Evolutionary conservation across 345 rosid genomes (phyloP), one percentile per base, ranked within the genome.

Genomic region (Tarenaya hassleriana): DNA sequence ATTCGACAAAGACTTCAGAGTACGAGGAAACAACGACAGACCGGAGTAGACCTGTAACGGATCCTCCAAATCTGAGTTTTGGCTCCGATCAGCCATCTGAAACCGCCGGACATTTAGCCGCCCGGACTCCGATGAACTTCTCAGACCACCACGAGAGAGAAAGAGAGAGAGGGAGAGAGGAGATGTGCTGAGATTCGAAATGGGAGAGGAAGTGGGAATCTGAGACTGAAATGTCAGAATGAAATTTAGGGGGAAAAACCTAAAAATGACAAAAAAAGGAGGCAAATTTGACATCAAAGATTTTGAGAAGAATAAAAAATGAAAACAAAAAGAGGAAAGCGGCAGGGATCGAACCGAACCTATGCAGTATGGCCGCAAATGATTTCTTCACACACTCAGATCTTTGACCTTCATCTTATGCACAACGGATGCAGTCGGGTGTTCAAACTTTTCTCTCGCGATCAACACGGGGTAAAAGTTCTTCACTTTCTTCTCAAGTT

Each of bases 21-120:
- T 74, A 8, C 81, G 74, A 34, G 78, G 77, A 44, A 84, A 82
- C 61, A 86, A 80, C n/a, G 89, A 63, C 31, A 82, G 73, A 3
- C 78, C 85, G 1, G 68, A 68, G 58, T 71, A 79, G 33, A 47
- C 71, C 16, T 50, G 73, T 10, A 90, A 63, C 4, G 94, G 88
- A 77, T 78, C 86, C 37, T 70, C 53, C 47, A 51, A 32, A 29
- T 33, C 50, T 29, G 71, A 60, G 16, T 18, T 42, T 37, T 37
- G 48, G 18, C 38, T 39, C 4, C 16, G 39, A 52, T 50, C 48
- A 44, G 18, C 7, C 72, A 67, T 67, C 47, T 35, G 7, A 59
- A 13, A 7, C 17, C 45, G 34, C 65, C 63, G 49, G 43, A 0
- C 13, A 37, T 43, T 19, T 29, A 9, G 1, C 48, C 54, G 59